These are phyloP conservation scores for Hamigera avellanea DNA, from an alignment of 495 filamentous ascomycete species.

Conservation along the genomic window DNA sequence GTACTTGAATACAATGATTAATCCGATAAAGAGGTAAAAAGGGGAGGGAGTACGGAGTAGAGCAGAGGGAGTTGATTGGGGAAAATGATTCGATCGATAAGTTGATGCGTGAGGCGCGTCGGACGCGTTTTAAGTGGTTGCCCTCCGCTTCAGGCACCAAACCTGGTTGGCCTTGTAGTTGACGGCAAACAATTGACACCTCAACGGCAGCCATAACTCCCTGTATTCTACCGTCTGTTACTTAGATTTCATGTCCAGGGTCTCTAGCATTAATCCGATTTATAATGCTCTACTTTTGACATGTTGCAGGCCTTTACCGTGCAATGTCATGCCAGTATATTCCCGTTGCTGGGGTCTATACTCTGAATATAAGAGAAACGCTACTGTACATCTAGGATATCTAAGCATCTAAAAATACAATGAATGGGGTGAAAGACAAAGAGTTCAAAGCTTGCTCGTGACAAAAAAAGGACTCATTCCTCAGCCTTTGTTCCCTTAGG, in stretches of 20 bases:
- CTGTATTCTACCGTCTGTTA: no score
- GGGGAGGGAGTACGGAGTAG: not conserved
- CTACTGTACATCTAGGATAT: not conserved
- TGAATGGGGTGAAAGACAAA: not conserved
- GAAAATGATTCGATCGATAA: constrained; percentile 1
- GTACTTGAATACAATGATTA: not conserved
- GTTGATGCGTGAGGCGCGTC: not conserved
- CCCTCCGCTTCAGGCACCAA: not conserved
- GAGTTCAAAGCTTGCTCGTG: not conserved
- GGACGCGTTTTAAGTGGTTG: constrained; percentile 1
- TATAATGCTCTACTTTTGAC: no score
- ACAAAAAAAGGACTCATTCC: constrained; percentile 1
- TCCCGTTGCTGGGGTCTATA: no score
- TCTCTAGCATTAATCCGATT: no score
- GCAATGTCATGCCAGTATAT: no score
- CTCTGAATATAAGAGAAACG: constrained; percentile 1
- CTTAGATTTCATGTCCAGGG: no score
- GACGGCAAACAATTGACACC: no score
- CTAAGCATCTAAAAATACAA: not conserved
- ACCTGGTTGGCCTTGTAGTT: no score
- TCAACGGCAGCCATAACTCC: no score
- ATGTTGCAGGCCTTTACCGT: no score
- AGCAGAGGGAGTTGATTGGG: not conserved
- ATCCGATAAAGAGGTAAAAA: not conserved
- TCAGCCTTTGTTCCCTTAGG: not conserved